Percentiles rank a stretch among this genome's conserved stretches.
Evolutionary conservation across 805 yeast genomes (phyloP).

Genomic region (Saccharomyces jurei): DNA sequence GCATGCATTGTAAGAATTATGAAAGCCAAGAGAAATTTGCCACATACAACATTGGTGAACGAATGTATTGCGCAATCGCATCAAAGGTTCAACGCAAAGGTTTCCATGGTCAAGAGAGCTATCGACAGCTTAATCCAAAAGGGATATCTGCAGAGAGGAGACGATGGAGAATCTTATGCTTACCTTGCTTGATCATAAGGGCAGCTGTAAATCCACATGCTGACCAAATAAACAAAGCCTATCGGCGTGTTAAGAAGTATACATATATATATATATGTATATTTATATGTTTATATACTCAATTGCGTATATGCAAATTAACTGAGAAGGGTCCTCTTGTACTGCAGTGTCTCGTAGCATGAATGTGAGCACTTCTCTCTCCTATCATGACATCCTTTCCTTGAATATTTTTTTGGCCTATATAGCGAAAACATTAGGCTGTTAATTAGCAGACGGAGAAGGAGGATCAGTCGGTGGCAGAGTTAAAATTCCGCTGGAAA

Average conservation of each 20-base stretch:
- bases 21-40: conserved; percentile 81
- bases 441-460: not conserved
- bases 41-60: conserved; percentile 72
- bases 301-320: not conserved
- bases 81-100: conserved; percentile 72
- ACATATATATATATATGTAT: not conserved
- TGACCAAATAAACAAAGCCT: not conserved
- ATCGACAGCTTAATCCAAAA: conserved; percentile 79
- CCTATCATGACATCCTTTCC: not conserved
- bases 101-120: conserved; percentile 78
- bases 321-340: not conserved
- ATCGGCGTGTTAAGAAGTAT: not conserved
- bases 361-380: not conserved
- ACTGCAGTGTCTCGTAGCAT: not conserved
- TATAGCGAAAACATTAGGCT: not conserved
- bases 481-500: not conserved
- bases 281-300: not conserved
- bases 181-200: conserved; percentile 55
- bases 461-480: not conserved
- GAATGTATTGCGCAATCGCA: conserved; percentile 84
- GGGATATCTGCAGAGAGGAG: conserved; percentile 74
- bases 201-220: not conserved
- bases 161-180: conserved; percentile 63
- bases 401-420: not conserved
- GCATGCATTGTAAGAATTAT: conserved; percentile 94